Evolutionary conservation across 2,329 filamentous ascomycete species (phyloP).

Genomic region (Gremmenia infestans): DNA sequence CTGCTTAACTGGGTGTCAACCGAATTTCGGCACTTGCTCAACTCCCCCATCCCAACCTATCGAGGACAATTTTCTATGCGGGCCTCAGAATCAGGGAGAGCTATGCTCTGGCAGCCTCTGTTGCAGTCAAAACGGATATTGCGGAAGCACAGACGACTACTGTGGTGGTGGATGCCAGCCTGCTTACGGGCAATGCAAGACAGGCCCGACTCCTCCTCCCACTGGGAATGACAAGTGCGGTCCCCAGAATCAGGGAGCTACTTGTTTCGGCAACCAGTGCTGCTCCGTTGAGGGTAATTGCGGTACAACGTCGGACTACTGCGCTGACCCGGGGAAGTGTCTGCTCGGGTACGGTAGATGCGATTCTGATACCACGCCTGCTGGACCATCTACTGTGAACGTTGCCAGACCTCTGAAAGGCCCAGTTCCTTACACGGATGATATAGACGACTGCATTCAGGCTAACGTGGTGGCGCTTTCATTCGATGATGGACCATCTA

Average conservation of each 20-base stretch:
- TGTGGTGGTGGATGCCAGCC: slow-evolving; percentile 28
- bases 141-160: slow-evolving; percentile 22
- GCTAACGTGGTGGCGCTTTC: slow-evolving; percentile 58
- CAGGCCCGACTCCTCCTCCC: background rate
- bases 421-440: slow-evolving; percentile 49
- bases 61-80: background rate
- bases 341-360: slow-evolving; percentile 35
- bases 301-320: slow-evolving; percentile 13
- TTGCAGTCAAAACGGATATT: slow-evolving; percentile 3
- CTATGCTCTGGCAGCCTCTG: background rate
- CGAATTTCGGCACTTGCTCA: slow-evolving; percentile 5
- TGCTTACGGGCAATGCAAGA: background rate
- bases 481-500: slow-evolving; percentile 60
- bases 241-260: slow-evolving; percentile 10
- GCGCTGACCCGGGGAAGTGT: slow-evolving; percentile 17
- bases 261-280: slow-evolving; percentile 12
- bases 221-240: slow-evolving; percentile 4
- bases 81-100: background rate
- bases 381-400: slow-evolving; percentile 49
- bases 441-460: slow-evolving; percentile 49
- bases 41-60: background rate
- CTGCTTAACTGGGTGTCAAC: slow-evolving; percentile 13
- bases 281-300: slow-evolving; percentile 16
- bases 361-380: slow-evolving; percentile 50
- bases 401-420: slow-evolving; percentile 46